These are phyloP conservation scores for Sugiyamaella qingdaonensis DNA, from an alignment of 805 yeast genomes.

Conservation along the genomic window DNA sequence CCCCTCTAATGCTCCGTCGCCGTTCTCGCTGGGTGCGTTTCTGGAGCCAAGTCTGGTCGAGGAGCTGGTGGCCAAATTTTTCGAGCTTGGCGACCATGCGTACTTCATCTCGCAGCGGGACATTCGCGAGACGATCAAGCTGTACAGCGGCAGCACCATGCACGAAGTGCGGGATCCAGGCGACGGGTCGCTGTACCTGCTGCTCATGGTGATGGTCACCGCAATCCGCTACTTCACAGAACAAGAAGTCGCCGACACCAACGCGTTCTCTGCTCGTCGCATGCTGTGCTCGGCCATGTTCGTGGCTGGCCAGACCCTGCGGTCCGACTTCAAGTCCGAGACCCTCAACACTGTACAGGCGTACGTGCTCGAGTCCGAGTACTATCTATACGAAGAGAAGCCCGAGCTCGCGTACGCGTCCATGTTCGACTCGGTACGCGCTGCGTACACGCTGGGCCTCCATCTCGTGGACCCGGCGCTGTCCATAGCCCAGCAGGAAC, in stretches of 20 bases:
- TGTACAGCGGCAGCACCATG: background rate
- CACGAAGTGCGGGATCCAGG: background rate
- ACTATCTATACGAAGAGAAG: background rate
- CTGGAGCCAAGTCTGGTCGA: background rate
- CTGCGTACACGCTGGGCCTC: background rate
- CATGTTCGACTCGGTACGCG: constrained; percentile 1
- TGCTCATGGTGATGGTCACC: background rate
- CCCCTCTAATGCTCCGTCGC: too few species aligned
- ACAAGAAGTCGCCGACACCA: background rate
- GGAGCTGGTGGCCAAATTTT: background rate
- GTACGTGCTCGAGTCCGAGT: background rate
- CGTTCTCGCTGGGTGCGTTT: background rate
- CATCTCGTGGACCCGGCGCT: background rate
- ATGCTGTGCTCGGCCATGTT: background rate
- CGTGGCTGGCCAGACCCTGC: background rate
- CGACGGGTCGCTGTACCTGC: background rate
- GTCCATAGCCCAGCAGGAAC: background rate
- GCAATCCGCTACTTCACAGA: background rate
- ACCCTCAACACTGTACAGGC: background rate
- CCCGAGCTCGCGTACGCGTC: background rate
- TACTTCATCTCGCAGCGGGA: background rate
- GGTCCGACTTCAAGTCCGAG: background rate
- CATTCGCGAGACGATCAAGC: background rate
- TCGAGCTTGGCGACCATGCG: background rate
- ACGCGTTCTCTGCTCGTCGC: background rate